Percentiles rank a stretch among this genome's conserved stretches.
These are phyloP conservation scores for Apiotrichum veenhuisii DNA, from an alignment of 1,284 basidiomycete genomes.

Conservation along the genomic window DNA sequence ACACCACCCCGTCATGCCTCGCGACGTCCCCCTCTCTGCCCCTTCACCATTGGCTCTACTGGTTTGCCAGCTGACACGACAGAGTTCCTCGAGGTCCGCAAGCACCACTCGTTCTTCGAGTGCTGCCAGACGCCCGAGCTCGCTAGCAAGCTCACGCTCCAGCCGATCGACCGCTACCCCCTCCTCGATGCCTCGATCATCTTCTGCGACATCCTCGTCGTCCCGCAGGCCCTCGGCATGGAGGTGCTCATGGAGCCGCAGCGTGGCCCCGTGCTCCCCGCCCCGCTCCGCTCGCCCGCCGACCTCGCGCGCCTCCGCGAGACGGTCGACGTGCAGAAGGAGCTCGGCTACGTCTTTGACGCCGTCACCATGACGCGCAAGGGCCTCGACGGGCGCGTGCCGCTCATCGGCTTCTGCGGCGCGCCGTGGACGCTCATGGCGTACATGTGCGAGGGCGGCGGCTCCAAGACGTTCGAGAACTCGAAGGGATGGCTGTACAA, in stretches of 20 bases:
- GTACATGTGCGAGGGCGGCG: slow-evolving; percentile 95
- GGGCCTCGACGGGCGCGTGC: slow-evolving; percentile 76
- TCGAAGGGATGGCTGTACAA: slow-evolving; percentile 89
- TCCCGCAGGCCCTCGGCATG: slow-evolving; percentile 94
- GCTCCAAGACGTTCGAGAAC: slow-evolving; percentile 80
- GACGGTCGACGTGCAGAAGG: slow-evolving; percentile 70
- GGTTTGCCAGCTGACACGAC: slow-evolving; percentile 13
- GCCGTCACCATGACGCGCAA: slow-evolving; percentile 79
- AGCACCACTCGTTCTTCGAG: slow-evolving; percentile 85
- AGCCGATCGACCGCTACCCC: slow-evolving; percentile 81
- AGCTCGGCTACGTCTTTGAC: slow-evolving; percentile 84
- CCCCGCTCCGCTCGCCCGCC: slow-evolving; percentile 70
- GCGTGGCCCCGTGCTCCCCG: slow-evolving; percentile 73
- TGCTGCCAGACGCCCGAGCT: slow-evolving; percentile 82
- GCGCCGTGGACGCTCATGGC: slow-evolving; percentile 95
- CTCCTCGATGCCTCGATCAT: slow-evolving; percentile 91
- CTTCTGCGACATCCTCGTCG: slow-evolving; percentile 93
- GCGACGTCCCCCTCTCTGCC: not conserved
- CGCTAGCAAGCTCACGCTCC: slow-evolving; percentile 80
- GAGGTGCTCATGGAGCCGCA: slow-evolving; percentile 84
- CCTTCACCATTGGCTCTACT: too few relatives aligned
- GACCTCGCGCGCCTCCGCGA: slow-evolving; percentile 63
- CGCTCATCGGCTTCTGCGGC: slow-evolving; percentile 90
- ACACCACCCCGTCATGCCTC: not conserved
- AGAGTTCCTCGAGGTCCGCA: slow-evolving; percentile 83